phyloP scores from a whole-genome alignment of 2,329 filamentous ascomycete species.

The Fusarium pseudoanthophilum region DNA sequence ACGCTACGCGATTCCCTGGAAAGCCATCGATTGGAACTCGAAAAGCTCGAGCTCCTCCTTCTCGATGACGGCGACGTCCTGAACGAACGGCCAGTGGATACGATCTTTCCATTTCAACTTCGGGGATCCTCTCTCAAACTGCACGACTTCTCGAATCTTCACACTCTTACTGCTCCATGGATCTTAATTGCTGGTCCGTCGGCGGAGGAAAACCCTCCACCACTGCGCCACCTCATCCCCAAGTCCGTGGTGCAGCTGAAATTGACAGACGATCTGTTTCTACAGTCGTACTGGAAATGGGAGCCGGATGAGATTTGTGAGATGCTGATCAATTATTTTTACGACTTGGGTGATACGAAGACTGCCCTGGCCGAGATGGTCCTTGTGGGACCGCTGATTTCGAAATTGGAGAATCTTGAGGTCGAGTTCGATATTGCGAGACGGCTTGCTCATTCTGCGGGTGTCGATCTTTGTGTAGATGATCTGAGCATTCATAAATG shows the following conservation, averaged over 20 bases:
- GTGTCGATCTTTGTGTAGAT: fast-evolving
- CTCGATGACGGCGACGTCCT: not conserved
- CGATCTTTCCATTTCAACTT: no score
- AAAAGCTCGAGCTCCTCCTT: not conserved
- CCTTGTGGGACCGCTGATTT: not conserved
- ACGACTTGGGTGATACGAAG: not conserved
- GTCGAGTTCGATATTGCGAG: not conserved
- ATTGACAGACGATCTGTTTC: not conserved
- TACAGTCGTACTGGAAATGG: not conserved
- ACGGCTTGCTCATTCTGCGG: not conserved
- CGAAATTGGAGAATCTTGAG: no score
- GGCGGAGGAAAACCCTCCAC: fast-evolving
- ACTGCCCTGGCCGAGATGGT: not conserved
- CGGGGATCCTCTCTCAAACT: not conserved
- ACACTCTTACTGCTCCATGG: fast-evolving
- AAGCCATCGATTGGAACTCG: not conserved
- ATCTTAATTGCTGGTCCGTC: not conserved
- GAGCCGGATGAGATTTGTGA: not conserved
- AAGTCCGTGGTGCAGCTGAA: not conserved
- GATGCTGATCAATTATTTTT: fast-evolving
- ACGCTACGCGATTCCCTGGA: not conserved
- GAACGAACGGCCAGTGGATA: not conserved
- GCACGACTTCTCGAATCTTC: not conserved
- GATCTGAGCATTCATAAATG: fast-evolving
- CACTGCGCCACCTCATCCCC: not conserved